A percentile compares a stretch with the other conserved stretches of the same genome.
Evolutionary conservation across 345 rosid species (phyloP).

Genomic region (Linum lewisii): DNA sequence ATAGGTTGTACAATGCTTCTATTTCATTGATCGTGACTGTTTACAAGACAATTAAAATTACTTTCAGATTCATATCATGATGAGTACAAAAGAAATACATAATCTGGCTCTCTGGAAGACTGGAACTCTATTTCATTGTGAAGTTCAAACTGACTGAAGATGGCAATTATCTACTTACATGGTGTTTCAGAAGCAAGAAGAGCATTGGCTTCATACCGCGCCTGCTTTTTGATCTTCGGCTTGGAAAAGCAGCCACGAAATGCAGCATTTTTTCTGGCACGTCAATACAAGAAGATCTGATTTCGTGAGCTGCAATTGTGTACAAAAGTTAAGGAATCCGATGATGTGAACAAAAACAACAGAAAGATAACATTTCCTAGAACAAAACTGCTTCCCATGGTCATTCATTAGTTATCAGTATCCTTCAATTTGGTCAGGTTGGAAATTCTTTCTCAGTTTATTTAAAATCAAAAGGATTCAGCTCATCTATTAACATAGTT

Average conservation of each 20-base stretch:
- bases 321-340: too few relatives aligned
- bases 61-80: constrained; percentile 1
- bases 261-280: constrained; percentile 31
- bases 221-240: constrained; percentile 25
- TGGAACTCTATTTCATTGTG: background rate
- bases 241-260: constrained; percentile 37
- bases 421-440: background rate
- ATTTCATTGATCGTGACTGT: constrained; percentile 70
- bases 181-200: constrained; percentile 71
- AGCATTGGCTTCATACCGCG: constrained; percentile 39
- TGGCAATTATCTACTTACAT: constrained; percentile 54
- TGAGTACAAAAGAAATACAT: background rate
- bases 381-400: background rate
- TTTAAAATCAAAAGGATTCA: too few relatives aligned
- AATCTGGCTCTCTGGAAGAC: background rate
- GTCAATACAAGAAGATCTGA: background rate
- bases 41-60: constrained; percentile 1
- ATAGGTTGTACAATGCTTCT: constrained; percentile 55
- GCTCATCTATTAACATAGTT: too few relatives aligned
- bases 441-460: too few relatives aligned
- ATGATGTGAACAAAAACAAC: background rate
- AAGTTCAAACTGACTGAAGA: background rate
- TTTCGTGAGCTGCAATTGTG: too few relatives aligned
- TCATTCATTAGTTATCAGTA: background rate
- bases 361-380: background rate